Evolutionary conservation across 371 early-diverging fungal species (phyloP).

Genomic region (Mortierella sp.): DNA sequence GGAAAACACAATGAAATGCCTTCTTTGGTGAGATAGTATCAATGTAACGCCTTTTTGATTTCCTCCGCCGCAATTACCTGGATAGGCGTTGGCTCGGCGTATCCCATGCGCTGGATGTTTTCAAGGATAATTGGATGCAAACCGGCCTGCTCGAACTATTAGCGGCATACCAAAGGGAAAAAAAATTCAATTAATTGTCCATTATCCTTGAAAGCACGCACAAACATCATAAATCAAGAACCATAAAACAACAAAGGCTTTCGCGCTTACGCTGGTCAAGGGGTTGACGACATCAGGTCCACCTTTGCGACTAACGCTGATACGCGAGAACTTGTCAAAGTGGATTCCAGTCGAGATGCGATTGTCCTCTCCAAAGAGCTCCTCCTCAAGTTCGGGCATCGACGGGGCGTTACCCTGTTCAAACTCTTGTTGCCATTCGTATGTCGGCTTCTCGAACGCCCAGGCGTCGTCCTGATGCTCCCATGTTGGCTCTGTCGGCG

Average conservation of each 20-base stretch:
- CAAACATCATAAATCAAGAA: not conserved
- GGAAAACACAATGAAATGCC: not conserved
- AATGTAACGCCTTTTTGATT: not conserved
- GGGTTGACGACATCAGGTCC: slow-evolving; percentile 27
- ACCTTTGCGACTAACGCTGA: slow-evolving; percentile 30
- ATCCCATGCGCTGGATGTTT: slow-evolving; percentile 71
- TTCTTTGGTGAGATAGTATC: too few relatives aligned
- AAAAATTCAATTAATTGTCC: not conserved
- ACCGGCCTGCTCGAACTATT: slow-evolving; percentile 65
- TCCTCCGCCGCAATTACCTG: slow-evolving; percentile 54
- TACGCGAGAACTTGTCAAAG: slow-evolving; percentile 23
- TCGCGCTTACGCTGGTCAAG: slow-evolving; percentile 16
- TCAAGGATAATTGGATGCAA: slow-evolving; percentile 66
- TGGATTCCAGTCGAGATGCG: slow-evolving; percentile 20
- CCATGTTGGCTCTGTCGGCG: not conserved
- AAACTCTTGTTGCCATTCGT: slow-evolving; percentile 39
- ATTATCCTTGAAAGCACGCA: not conserved
- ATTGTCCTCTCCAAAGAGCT: slow-evolving; percentile 26
- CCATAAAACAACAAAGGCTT: not conserved
- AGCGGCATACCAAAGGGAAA: not conserved
- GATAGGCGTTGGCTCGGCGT: slow-evolving; percentile 77
- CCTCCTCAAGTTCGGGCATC: slow-evolving; percentile 19
- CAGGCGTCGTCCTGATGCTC: slow-evolving; percentile 21
- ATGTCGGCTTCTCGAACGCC: slow-evolving; percentile 31
- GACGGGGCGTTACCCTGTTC: slow-evolving; percentile 28